Conservation (phyloP, 2,329 filamentous ascomycete species). For the Neonectria hederae region DNA sequence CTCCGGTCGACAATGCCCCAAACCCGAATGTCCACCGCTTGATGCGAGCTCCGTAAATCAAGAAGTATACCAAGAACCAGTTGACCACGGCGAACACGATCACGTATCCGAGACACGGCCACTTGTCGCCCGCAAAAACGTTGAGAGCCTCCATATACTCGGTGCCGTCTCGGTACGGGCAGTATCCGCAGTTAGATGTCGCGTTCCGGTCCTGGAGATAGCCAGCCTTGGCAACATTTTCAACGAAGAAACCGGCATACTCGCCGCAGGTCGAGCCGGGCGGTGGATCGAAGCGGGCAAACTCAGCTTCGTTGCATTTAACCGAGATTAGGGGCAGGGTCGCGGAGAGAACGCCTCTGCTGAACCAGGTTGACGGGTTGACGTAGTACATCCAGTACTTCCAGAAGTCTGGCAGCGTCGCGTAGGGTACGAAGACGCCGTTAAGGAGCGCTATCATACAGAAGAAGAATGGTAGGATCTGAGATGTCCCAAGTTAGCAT, state of each 20-base stretch:
- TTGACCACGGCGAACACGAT: constrained; percentile 75
- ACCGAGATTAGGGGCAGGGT: constrained; percentile 38
- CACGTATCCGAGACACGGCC: constrained; percentile 74
- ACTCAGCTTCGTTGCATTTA: constrained; percentile 50
- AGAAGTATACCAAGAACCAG: constrained; percentile 77
- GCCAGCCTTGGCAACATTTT: constrained; percentile 53
- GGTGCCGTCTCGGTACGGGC: constrained; percentile 64
- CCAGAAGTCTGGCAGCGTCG: constrained; percentile 72
- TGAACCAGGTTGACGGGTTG: constrained; percentile 14
- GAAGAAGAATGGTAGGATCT: constrained; percentile 79
- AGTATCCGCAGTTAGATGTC: constrained; percentile 71
- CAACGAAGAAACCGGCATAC: constrained; percentile 70
- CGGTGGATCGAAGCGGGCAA: constrained; percentile 64
- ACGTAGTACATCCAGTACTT: constrained; percentile 19
- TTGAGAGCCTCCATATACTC: constrained; percentile 70
- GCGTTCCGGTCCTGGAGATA: constrained; percentile 72
- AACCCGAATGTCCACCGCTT: constrained; percentile 76
- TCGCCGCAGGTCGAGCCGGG: constrained; percentile 68
- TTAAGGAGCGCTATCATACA: constrained; percentile 80
- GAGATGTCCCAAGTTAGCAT: background rate
- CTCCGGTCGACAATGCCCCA: constrained; percentile 43
- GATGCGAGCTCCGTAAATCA: constrained; percentile 77
- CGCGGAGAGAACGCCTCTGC: constrained; percentile 7
- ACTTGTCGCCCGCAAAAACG: constrained; percentile 65
- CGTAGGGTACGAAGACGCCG: constrained; percentile 76